Base-by-base conservation (phyloP, 1,139 yeast genomes). In the Scheffersomyces parashehatae region DNA sequence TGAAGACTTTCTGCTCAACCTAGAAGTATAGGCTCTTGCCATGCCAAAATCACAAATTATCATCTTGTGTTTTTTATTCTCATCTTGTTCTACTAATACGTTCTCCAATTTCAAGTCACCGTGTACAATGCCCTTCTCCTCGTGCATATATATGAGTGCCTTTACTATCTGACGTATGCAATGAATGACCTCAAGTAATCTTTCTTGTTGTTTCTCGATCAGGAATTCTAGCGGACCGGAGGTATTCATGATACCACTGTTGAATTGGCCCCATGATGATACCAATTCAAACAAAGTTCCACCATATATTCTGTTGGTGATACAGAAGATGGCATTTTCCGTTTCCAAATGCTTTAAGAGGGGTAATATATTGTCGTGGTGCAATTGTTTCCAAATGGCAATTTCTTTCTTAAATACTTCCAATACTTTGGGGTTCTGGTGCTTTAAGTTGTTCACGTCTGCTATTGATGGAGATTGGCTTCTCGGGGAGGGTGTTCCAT, bases 21-120 rank as follows among this genome's bases (percentile, higher is more conserved):
- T 56, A 11, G 62, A 52, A 33, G 65, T 64, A 50, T 63, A 68
- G 7, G 68, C 66, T 38, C 73, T 56, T 42, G 75, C 70, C 95
- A 90, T 88, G 4, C 98, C 98, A 68, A 90, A 90, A 65, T 90
- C 98, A 66, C 97, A 88, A 7, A 90, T 59, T 20, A 81, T 60
- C 58, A 83, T 68, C 29, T 63, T 62, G 48, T 58, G 54, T 10
- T 29, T 28, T 12, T 57, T 52, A 14, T 55, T 48, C 10, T 62
- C 58, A 28, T 55, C 58, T 24, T 65, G 62, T 42, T 81, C 82
- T 29, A 88, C 66, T 42, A 91, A 67, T 46, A 95, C 87, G 58
- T 91, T 91, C 56, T 91, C 98, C 40, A 90, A 71, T 62, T 91
- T 91, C 36, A 91, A 68, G 64, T 91, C 98, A 2, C 97, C 95